These are phyloP conservation scores for Sclerotinia subarctica DNA, from an alignment of 2,329 filamentous ascomycete species.

Conservation along the genomic window DNA sequence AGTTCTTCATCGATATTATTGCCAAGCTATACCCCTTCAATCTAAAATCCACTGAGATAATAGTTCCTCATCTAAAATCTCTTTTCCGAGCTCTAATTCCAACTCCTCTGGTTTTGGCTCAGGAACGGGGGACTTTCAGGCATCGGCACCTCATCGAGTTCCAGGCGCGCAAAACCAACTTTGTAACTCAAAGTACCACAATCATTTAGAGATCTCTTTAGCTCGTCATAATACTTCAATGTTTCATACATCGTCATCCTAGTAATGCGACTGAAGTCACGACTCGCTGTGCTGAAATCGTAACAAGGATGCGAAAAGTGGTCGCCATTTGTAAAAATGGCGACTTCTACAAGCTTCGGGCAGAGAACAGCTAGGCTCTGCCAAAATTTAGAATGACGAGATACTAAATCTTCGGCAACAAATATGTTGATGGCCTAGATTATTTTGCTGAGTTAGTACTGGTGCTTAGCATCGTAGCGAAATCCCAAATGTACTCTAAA, in stretches of 20 bases:
- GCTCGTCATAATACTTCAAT: fast-evolving
- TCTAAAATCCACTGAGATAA: neutral
- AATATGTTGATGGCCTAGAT: fast-evolving
- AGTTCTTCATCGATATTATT: neutral
- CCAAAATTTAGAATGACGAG: neutral
- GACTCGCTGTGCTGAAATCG: neutral
- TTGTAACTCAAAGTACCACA: neutral
- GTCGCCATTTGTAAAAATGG: neutral
- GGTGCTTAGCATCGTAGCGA: neutral
- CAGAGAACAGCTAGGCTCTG: neutral
- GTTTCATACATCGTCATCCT: neutral
- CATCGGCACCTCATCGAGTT: too few relatives aligned
- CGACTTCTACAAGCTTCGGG: neutral
- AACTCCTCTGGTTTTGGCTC: neutral
- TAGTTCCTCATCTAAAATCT: neutral
- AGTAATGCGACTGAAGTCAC: neutral
- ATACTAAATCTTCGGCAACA: fast-evolving
- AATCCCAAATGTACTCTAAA: neutral
- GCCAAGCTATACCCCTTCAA: neutral
- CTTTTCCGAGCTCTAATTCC: neutral
- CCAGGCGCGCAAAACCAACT: neutral
- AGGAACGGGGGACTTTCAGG: neutral
- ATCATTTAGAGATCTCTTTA: neutral
- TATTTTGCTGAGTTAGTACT: neutral
- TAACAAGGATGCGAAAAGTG: neutral